A percentile compares a stretch with the other conserved stretches of the same genome.
Evolutionary conservation across 2,329 filamentous ascomycete genomes (phyloP).

Genomic region (Fusarium ramigenum): DNA sequence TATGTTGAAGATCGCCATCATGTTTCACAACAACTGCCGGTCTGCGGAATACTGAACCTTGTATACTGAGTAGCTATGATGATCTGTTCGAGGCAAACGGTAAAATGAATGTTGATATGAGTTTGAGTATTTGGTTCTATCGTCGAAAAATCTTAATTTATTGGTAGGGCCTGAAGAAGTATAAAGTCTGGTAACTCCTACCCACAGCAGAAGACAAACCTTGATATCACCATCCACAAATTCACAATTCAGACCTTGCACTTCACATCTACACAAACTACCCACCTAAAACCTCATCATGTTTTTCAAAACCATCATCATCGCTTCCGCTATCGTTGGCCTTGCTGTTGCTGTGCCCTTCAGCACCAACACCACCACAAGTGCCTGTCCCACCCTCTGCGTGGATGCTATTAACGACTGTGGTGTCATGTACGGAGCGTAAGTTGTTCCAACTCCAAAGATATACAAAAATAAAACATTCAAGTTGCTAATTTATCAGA

Average conservation of each 20-base stretch:
- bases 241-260: background rate
- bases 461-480: background rate
- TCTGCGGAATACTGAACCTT: constrained; percentile 10
- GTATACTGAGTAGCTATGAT: background rate
- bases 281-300: constrained; percentile 1
- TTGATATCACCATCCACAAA: background rate
- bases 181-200: constrained; percentile 1
- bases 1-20: background rate
- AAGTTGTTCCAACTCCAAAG: background rate
- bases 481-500: constrained; percentile 25
- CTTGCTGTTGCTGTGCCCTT: constrained; percentile 13
- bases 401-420: constrained; percentile 44
- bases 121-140: background rate
- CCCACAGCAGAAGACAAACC: background rate
- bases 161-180: background rate
- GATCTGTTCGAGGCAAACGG: background rate
- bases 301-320: constrained; percentile 12
- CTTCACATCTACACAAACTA: background rate
- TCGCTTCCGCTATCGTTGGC: constrained; percentile 12
- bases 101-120: background rate
- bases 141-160: background rate
- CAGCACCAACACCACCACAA: background rate
- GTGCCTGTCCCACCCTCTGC: constrained; percentile 35
- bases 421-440: constrained; percentile 43
- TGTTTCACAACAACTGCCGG: background rate